Evolutionary conservation across 192 early-diverging fungal genomes (phyloP), one percentile per base, ranked within the genome.

Genomic region (Gryganskiella cystojenkinii): DNA sequence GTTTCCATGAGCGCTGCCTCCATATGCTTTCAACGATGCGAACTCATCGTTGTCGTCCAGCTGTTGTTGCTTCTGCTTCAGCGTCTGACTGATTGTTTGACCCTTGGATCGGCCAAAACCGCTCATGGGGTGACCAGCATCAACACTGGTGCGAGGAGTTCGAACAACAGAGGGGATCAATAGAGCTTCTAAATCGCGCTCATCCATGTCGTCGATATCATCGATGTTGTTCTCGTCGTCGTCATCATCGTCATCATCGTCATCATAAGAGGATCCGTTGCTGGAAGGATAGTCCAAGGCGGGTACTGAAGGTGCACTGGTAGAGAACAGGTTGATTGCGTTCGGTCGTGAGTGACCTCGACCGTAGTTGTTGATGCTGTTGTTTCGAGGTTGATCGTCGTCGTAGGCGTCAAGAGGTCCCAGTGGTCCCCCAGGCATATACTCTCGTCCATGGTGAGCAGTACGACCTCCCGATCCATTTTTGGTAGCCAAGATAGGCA

Each of bases 301-400:
- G 31, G 43, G 64, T 25, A 76, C 60, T 1, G 65, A 60, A 0
- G 72, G 72, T 2, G 72, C 72, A 35, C 72, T 76, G 17, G 72
- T 63, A 9, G 72, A 76, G 49, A 76, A 67, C 1, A 67, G 51
- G 27, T 27, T 68, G n/a, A 60, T 68, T 5, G 65, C 61, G 22
- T 42, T 67, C 4, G 57, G 64, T 65, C 72, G 27, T 45, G 62
- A 51, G 44, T 61, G 45, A 5, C 58, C 46, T 15, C 64, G 72
- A 31, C 54, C 53, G 17, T 58, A 71, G 8, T 40, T 37, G 31
- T 45, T 45, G 11, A 42, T 10, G 35, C 31, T 52, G 10, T n/a
- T 50, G 15, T 33, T 10, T 1, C 20, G n/a, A n/a, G n/a, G n/a
- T 11, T 50, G 20, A 13, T 64, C 46, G 3, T 61, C 58, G 20